A percentile compares a stretch with the other conserved stretches of the same genome.
These are phyloP conservation scores for Aquilaria malaccensis DNA, from an alignment of 345 rosid species.

Conservation along the genomic window DNA sequence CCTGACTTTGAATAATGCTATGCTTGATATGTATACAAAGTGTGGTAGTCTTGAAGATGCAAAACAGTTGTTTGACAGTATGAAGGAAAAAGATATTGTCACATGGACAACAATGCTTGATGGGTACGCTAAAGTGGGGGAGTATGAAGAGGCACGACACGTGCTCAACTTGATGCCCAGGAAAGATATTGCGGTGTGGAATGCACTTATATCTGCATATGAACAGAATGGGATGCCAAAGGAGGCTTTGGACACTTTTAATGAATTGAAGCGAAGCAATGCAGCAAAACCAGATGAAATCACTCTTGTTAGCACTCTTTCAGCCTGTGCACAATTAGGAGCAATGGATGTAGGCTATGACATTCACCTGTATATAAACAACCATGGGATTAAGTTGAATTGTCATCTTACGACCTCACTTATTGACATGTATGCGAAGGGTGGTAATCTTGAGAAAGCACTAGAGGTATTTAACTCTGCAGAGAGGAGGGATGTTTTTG, in stretches of 20 bases:
- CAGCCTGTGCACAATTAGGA: conserved; percentile 70
- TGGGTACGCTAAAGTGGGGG: conserved; percentile 56
- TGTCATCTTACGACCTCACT: conserved; percentile 51
- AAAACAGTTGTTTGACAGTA: conserved; percentile 37
- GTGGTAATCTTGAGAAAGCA: conserved; percentile 67
- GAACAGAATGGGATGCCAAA: conserved; percentile 60
- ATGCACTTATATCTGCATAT: conserved; percentile 58
- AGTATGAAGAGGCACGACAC: conserved; percentile 38
- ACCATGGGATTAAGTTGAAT: conserved; percentile 40
- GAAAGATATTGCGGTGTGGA: conserved; percentile 56
- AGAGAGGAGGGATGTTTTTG: conserved; percentile 52
- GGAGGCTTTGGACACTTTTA: conserved; percentile 51
- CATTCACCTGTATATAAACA: conserved; percentile 48
- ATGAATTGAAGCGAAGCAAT: conserved; percentile 43
- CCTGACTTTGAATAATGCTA: conserved; percentile 59
- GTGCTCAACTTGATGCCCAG: conserved; percentile 47
- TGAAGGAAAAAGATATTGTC: conserved; percentile 51
- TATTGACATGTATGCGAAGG: conserved; percentile 76
- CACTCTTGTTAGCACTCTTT: conserved; percentile 49
- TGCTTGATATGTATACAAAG: conserved; percentile 69
- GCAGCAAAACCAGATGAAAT: conserved; percentile 40
- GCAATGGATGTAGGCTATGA: conserved; percentile 45
- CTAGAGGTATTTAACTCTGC: conserved; percentile 45
- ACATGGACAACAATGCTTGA: conserved; percentile 74
- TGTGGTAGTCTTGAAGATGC: conserved; percentile 65